Conservation (phyloP, 108 stramenopile genomes). For the Nannochloropsis salina region DNA sequence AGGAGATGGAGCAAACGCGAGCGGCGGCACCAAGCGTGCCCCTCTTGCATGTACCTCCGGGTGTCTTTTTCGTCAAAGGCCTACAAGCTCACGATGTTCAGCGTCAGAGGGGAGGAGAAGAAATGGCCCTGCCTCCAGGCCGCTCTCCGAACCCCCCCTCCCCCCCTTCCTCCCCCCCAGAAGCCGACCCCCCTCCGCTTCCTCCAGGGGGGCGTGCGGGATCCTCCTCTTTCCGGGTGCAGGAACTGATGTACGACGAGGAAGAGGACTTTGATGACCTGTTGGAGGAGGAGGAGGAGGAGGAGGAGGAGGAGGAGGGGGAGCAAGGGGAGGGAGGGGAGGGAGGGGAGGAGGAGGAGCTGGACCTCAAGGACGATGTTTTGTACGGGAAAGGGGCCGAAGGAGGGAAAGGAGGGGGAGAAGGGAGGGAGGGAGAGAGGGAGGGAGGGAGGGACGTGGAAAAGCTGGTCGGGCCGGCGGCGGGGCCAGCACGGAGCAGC, state of each 20-base stretch:
- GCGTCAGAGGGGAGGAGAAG: not conserved
- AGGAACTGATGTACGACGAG: not conserved
- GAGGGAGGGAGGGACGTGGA: not conserved
- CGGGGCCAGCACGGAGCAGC: not conserved
- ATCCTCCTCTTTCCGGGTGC: not conserved
- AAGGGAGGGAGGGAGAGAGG: not conserved
- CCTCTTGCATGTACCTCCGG: not conserved
- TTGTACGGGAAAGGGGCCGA: not conserved
- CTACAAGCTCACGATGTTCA: not conserved
- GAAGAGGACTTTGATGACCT: not conserved
- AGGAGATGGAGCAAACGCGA: not conserved
- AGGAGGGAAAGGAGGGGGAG: slow-evolving; percentile 18
- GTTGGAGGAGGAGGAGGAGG: not conserved
- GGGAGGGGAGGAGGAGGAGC: not conserved
- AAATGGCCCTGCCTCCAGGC: not conserved
- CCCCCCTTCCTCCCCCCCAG: not conserved
- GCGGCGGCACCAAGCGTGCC: not conserved
- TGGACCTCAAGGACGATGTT: not conserved
- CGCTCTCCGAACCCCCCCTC: not conserved
- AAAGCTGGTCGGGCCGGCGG: not conserved
- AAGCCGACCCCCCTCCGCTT: not conserved
- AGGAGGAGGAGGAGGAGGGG: not conserved
- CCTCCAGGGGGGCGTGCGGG: not conserved
- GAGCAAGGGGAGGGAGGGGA: not conserved
- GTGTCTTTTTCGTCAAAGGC: not conserved